These are phyloP conservation scores for Candida xyloterini DNA, from an alignment of 805 yeast genomes.

Conservation along the genomic window DNA sequence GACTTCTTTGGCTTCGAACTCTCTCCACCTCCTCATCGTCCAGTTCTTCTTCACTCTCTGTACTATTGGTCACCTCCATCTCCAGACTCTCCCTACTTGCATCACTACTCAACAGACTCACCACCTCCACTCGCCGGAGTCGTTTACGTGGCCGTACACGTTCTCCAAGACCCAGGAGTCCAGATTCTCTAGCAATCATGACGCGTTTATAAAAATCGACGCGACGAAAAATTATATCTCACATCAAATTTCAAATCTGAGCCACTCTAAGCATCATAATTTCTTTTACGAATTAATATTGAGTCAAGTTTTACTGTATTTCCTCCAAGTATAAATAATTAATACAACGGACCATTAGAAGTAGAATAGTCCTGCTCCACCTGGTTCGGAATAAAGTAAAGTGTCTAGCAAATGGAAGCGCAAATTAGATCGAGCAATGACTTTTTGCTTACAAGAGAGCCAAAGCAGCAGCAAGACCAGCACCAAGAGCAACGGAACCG, in stretches of 20 bases:
- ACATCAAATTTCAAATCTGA: background rate
- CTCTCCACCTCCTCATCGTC: conserved; percentile 1
- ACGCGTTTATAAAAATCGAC: conserved; percentile 4
- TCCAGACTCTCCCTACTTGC: conserved; percentile 5
- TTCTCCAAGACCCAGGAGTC: conserved; percentile 3
- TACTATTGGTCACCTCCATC: conserved; percentile 10
- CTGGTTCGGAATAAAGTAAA: conserved; percentile 5
- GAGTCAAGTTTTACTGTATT: background rate
- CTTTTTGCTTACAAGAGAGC: conserved; percentile 35
- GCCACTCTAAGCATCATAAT: background rate
- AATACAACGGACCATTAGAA: conserved; percentile 14
- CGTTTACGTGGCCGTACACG: conserved; percentile 6
- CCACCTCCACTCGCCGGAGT: conserved; percentile 5
- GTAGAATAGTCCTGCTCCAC: conserved; percentile 7
- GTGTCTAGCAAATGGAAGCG: conserved; percentile 11
- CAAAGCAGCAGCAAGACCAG: conserved; percentile 82
- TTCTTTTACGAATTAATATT: too few relatives aligned
- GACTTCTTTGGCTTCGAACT: background rate
- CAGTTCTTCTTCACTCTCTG: conserved; percentile 10
- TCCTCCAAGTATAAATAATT: conserved; percentile 17
- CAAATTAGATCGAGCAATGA: conserved; percentile 3
- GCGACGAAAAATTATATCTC: conserved; percentile 3
- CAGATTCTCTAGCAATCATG: conserved; percentile 7
- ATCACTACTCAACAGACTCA: conserved; percentile 2
- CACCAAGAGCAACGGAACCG: conserved; percentile 77